A percentile compares a stretch with the other conserved stretches of the same genome.
Conservation (phyloP, 805 yeast genomes). For the Lipomyces yamanashiensis region DNA sequence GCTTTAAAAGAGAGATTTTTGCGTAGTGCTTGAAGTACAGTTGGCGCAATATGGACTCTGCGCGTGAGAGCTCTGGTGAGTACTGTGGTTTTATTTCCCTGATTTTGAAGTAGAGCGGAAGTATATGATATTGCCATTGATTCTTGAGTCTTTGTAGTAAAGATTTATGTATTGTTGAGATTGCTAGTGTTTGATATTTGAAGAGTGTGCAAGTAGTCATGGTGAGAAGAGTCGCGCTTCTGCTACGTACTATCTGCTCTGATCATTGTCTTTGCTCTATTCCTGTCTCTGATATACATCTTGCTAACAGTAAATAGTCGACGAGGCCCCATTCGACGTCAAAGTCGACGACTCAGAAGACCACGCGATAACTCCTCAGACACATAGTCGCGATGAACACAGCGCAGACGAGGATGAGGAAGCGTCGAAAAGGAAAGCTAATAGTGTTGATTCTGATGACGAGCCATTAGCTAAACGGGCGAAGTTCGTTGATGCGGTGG, state of each 20-base stretch:
- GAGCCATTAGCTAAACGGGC: conserved; percentile 44
- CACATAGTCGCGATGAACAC: background rate
- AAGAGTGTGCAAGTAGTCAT: too few relatives aligned
- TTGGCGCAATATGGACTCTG: conserved; percentile 4
- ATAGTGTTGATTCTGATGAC: conserved; percentile 42
- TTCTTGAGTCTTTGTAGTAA: too few relatives aligned
- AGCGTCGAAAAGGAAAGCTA: conserved; percentile 24
- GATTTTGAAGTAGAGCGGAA: too few relatives aligned
- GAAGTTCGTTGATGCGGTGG: conserved; percentile 12
- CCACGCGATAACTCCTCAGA: background rate
- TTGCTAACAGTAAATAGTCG: background rate
- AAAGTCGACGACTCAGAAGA: conserved; percentile 11
- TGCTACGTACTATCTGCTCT: background rate
- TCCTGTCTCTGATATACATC: background rate
- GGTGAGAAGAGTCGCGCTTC: too few relatives aligned
- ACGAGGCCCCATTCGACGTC: background rate
- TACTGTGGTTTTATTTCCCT: background rate
- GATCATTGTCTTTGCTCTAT: background rate
- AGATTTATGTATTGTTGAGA: too few relatives aligned
- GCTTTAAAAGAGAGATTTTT: background rate
- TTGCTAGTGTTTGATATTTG: too few relatives aligned
- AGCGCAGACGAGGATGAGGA: conserved; percentile 4
- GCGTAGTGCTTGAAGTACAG: too few relatives aligned
- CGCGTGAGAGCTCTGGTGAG: conserved; percentile 6
- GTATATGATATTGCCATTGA: too few relatives aligned